Evolutionary conservation across 148 eudicot species (phyloP).

Genomic region (Fallopia convolvulus): DNA sequence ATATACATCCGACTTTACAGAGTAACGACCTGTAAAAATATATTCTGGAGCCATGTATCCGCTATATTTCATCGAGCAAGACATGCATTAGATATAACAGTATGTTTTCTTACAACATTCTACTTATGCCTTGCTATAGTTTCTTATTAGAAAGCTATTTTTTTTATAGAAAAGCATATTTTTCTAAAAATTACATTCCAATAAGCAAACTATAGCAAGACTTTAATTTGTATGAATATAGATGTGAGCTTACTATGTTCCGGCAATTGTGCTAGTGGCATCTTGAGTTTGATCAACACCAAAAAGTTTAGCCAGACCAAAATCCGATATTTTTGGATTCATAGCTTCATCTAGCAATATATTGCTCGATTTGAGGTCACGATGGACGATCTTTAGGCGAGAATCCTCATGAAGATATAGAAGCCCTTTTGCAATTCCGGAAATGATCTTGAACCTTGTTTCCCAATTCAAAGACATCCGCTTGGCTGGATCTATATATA

Average conservation of each 20-base stretch:
- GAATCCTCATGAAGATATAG: conserved; percentile 14
- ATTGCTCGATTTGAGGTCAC: neutral
- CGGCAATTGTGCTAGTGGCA: neutral
- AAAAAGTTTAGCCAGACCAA: neutral
- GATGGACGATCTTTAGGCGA: neutral
- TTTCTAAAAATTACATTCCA: no score
- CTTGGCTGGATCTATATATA: neutral
- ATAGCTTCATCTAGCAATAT: conserved; percentile 9
- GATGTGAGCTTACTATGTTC: neutral
- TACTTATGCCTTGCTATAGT: no score
- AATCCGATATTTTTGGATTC: conserved; percentile 12
- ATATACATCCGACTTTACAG: conserved; percentile 29
- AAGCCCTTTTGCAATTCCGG: conserved; percentile 9
- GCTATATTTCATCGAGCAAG: neutral
- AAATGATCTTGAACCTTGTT: conserved; percentile 4
- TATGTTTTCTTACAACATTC: no score
- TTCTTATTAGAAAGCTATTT: no score
- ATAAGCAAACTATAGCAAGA: no score
- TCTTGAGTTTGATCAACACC: neutral
- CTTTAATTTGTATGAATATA: no score
- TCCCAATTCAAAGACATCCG: neutral
- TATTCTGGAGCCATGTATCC: conserved; percentile 32
- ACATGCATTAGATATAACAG: neutral
- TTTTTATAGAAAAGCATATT: no score
- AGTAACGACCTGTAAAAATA: conserved; percentile 22